Percentiles rank a stretch among this genome's conserved stretches.
phyloP scores from a whole-genome alignment of 1,139 yeast genomes.

The Sugiyamaella neomexicana region DNA sequence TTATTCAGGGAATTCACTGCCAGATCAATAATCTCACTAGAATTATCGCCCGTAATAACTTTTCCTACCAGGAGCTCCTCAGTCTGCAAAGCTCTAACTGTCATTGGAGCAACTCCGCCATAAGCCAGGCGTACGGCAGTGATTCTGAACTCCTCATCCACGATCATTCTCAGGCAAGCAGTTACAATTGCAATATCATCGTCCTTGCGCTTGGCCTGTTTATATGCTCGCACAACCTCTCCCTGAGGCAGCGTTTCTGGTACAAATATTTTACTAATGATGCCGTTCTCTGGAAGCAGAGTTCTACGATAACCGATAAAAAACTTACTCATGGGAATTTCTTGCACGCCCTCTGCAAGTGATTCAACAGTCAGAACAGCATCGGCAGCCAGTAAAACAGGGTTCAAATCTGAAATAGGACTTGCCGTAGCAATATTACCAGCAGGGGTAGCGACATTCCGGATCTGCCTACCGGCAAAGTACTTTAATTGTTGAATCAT shows the following conservation, averaged over 20 bases:
- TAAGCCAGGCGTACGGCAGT: constrained; percentile 42
- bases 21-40: constrained; percentile 34
- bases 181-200: constrained; percentile 52
- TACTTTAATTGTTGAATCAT: constrained; percentile 46
- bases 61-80: constrained; percentile 37
- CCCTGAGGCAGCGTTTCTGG: constrained; percentile 40
- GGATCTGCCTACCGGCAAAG: constrained; percentile 50
- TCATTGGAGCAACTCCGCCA: constrained; percentile 51
- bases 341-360: constrained; percentile 32
- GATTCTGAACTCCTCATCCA: constrained; percentile 29
- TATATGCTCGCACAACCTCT: constrained; percentile 45
- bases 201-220: constrained; percentile 50
- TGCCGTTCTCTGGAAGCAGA: constrained; percentile 39
- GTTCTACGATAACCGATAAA: constrained; percentile 48
- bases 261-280: constrained; percentile 43
- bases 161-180: constrained; percentile 39
- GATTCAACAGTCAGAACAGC: constrained; percentile 43
- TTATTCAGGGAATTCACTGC: constrained; percentile 38
- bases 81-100: constrained; percentile 43
- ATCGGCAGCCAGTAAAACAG: constrained; percentile 46
- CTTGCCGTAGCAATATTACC: constrained; percentile 52
- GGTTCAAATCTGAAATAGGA: constrained; percentile 51
- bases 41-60: constrained; percentile 23
- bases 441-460: constrained; percentile 51
- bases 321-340: constrained; percentile 43